These are phyloP conservation scores for Onygena corvina DNA, from an alignment of 2,329 filamentous ascomycete genomes.

Conservation along the genomic window DNA sequence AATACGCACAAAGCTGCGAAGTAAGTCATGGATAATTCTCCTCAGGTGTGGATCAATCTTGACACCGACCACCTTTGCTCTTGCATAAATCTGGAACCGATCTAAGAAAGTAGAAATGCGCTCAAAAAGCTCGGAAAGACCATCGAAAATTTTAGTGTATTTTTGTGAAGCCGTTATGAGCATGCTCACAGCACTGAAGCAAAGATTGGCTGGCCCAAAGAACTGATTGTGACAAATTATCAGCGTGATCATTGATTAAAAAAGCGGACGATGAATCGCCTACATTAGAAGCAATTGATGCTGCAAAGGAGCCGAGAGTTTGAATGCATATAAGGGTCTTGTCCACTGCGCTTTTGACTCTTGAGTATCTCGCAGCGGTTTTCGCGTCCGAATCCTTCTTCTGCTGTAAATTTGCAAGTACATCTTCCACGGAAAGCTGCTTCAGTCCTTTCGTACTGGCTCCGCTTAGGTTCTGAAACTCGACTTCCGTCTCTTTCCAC, in stretches of 20 bases:
- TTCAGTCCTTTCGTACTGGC: constrained; percentile 16
- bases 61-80: constrained; percentile 16
- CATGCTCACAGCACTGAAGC: constrained; percentile 23
- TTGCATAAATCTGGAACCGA: constrained; percentile 21
- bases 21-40: constrained; percentile 20
- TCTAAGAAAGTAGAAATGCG: constrained; percentile 22
- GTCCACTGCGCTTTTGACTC: constrained; percentile 18
- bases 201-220: constrained; percentile 21
- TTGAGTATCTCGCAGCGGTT: constrained; percentile 17
- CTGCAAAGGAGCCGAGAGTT: constrained; percentile 19
- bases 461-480: constrained; percentile 14
- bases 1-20: constrained; percentile 21
- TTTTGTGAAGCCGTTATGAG: constrained; percentile 21
- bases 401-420: constrained; percentile 17
- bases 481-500: constrained; percentile 14
- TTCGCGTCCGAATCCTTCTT: constrained; percentile 20
- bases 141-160: constrained; percentile 23
- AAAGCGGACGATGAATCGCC: neutral
- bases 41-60: constrained; percentile 19
- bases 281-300: constrained; percentile 22
- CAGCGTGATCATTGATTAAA: neutral
- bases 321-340: constrained; percentile 20
- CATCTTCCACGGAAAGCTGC: constrained; percentile 17
- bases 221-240: constrained; percentile 12
- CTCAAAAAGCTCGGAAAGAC: constrained; percentile 19